Base-by-base conservation (phyloP, 1,284 basidiomycete genomes). In the Marasmius sp. region DNA sequence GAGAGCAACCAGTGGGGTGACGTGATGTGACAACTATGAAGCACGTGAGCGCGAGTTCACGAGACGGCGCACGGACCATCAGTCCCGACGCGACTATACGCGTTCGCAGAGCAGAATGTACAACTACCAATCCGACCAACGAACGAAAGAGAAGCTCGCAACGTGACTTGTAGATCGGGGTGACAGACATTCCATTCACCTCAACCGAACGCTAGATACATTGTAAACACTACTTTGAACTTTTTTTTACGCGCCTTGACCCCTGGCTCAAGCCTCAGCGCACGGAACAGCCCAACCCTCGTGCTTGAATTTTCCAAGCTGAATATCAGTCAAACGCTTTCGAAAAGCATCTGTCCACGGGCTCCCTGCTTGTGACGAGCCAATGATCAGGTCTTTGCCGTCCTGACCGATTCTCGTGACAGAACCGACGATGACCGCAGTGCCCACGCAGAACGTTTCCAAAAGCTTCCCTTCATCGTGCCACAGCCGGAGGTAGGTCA, bases 361-460 rank as follows among this genome's bases (percentile, higher is more conserved):
- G 0, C 86, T 88, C 10, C 22, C 18, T 14, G 37, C 57, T 41
- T 33, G 18, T 1, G 52, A 37, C n/a, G 37, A 10, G n/a, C 52
- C 49, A 16, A 37, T 22, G 1, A 49, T 45, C 38, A 50, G 12
- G 50, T 45, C 45, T 27, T 60, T 54, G 11, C 80, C 84, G 53
- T 79, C 73, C 66, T 78, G 82, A 3, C 84, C 84, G 58, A 89
- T 86, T 43, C 79, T 76, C 34, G 82, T 80, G 33, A 91, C 79
- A 14, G 85, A 81, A 1, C 81, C 81, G 20, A 91, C 82, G 34
- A 88, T 78, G 9, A 84, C 88, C 0, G 88, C 88, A 0, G 89
- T 93, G 0, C 93, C 93, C 1, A 88, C 83, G 16, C 86, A 85
- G 64, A 95, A 91, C 16, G 85, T 79, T 72, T 95, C 93, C 7